Evolutionary conservation across 1,139 yeast genomes (phyloP), one percentile per base, ranked within the genome.

Genomic region (Candida sp.): DNA sequence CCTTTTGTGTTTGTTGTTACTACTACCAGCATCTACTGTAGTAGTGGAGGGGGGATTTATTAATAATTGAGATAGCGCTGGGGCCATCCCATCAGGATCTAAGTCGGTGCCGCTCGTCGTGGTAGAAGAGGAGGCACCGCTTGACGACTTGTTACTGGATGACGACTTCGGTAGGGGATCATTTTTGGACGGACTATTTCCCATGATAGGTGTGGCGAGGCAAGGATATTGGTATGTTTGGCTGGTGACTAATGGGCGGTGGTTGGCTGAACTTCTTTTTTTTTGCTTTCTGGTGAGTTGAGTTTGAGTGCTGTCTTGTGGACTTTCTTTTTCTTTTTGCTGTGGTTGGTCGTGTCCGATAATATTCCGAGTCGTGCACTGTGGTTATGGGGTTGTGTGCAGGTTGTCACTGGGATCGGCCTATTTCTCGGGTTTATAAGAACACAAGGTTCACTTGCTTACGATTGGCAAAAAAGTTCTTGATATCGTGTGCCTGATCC

Each of bases 161-260:
- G 55, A 47, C 9, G 59, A 50, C 52, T 52, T 75, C 80, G 82
- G 78, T 68, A 78, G 78, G 66, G 81, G 76, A 60, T 75, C 82
- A 70, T 77, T 70, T 67, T 78, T 77, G 50, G 85, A 79, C 69
- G 85, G 85, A 78, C 83, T 80, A 68, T 80, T 81, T 72, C 86
- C 86, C 86, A 82, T 82, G 46, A 12, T 44, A 44, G 23, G 11
- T 43, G 33, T 8, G 17, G 11, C 25, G 9, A 38, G 40, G 27
- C 7, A 25, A 25, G n/a, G 17, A 38, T 7, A 37, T 28, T 28
- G 9, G 31, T 28, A 38, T 38, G 41, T 17, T 17, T 17, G n/a
- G 25, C 25, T 38, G 41, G 25, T 38, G 41, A 38, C 41, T 25
- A 38, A 38, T 23, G 25, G 12, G 28, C 8, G 30, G 8, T 17